Base-by-base conservation (phyloP, 331 rosid species). In the Telfairia occidentalis region DNA sequence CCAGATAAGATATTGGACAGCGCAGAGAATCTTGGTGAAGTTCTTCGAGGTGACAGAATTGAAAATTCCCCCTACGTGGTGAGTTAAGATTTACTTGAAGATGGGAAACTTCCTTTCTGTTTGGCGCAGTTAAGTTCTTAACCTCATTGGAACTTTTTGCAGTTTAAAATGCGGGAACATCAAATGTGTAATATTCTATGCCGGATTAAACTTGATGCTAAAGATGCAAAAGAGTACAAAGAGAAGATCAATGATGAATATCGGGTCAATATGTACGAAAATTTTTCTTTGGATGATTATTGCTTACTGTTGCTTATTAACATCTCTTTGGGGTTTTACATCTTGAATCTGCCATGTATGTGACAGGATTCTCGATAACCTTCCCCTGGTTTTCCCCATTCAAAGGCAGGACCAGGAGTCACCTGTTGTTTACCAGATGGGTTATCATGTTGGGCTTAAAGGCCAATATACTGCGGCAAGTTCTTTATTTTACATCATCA, bases 1-100 rank as follows among this genome's bases (percentile, higher is more conserved):
- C 99, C 99, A 0, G 24, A 42, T 5, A 83, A 86, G 76, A 95
- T 95, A 34, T 78, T 81, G 82, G 97, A 95, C 60, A 95, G 97
- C 79, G 81, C 98, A 40, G 97, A 95, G 84, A 95, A 95, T 81
- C 95, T 95, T 9, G 98, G 98, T 78, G 98, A 95, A 85, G 98
- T 95, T 28, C 96, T 95, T 71, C 98, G 98, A 34, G 98, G 98
- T 69, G 98, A 95, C 80, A 95, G 98, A 28, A 95, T 95, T 75
- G 98, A 95, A 80, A 95, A 95, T 84, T 92, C 98, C 34, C 90
- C 83, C 29, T 95, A 86, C 74, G 85, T 61, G 90, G 98, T 95
- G 48, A 78, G 97, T 87, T 69, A 37, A 74, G 32, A 12, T 77
- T 10, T 64, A 78, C 71, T 43, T 35, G 26, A n/a, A 8, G 9